These are phyloP conservation scores for Ramularia endophylla DNA, from an alignment of 2,329 filamentous ascomycete species.

Conservation along the genomic window DNA sequence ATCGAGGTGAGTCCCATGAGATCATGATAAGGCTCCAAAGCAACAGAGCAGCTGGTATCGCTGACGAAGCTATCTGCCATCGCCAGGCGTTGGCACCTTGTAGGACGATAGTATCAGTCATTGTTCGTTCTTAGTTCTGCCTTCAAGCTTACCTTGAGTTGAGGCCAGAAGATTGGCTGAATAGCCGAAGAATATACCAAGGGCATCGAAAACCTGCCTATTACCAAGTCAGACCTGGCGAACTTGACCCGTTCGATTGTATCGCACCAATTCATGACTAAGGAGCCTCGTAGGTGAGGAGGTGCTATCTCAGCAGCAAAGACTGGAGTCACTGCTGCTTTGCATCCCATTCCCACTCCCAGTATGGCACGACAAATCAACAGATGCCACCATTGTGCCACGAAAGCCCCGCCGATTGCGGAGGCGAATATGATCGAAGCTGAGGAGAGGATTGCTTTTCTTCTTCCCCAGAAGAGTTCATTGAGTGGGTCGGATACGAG, in stretches of 20 bases:
- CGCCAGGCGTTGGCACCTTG: constrained; percentile 27
- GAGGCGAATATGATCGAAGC: constrained; percentile 27
- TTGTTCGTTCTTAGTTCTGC: too few relatives aligned
- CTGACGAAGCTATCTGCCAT: constrained; percentile 25
- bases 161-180: constrained; percentile 25
- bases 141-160: constrained; percentile 13
- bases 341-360: constrained; percentile 31
- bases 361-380: constrained; percentile 29
- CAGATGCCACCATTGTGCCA: constrained; percentile 24
- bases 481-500: constrained; percentile 30
- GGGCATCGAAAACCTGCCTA: constrained; percentile 29
- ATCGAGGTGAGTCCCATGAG: constrained; percentile 27
- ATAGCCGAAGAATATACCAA: constrained; percentile 27
- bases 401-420: constrained; percentile 26
- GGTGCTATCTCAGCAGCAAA: constrained; percentile 30
- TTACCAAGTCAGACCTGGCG: too few relatives aligned
- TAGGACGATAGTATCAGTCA: too few relatives aligned
- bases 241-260: too few relatives aligned
- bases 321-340: constrained; percentile 29
- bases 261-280: constrained; percentile 32
- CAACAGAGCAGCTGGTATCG: constrained; percentile 24
- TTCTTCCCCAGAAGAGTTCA: constrained; percentile 28
- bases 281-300: constrained; percentile 19
- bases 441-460: constrained; percentile 27
- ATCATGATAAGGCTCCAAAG: constrained; percentile 24